These are phyloP conservation scores for Umbelopsis sp. DNA, from an alignment of 192 early-diverging fungal species.

Conservation along the genomic window DNA sequence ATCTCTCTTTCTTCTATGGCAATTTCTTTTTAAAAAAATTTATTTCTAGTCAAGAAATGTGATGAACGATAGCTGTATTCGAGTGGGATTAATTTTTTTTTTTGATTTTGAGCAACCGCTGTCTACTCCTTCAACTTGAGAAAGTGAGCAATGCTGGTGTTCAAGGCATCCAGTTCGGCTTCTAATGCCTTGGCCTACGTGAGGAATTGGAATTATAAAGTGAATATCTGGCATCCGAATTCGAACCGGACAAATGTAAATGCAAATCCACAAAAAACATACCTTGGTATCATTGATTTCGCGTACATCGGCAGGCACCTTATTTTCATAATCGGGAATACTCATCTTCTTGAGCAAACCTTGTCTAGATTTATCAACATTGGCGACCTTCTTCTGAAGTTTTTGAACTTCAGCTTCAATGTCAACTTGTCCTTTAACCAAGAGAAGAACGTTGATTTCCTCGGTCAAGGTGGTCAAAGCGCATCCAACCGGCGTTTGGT, in stretches of 20 bases:
- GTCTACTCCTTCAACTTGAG: constrained; percentile 28
- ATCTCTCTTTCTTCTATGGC: too few relatives aligned
- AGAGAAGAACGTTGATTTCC: constrained; percentile 71
- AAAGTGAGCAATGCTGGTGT: constrained; percentile 28
- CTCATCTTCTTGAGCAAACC: constrained; percentile 64
- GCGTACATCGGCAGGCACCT: constrained; percentile 73
- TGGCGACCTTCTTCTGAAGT: constrained; percentile 74
- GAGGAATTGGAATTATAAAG: constrained; percentile 23
- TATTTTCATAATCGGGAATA: constrained; percentile 68
- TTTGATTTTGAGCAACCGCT: neutral
- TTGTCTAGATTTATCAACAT: constrained; percentile 62
- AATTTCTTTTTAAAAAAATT: too few relatives aligned
- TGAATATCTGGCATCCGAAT: constrained; percentile 20
- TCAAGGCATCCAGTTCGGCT: constrained; percentile 20
- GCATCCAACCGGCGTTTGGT: constrained; percentile 77
- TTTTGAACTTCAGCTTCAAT: constrained; percentile 84
- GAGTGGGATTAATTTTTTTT: neutral
- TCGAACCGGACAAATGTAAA: constrained; percentile 22
- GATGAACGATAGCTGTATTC: too few relatives aligned
- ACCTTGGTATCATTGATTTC: constrained; percentile 70
- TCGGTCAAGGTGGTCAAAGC: constrained; percentile 72
- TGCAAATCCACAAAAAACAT: neutral
- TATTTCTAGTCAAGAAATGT: too few relatives aligned
- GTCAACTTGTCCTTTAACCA: constrained; percentile 75
- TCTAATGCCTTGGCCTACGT: constrained; percentile 27